These are phyloP conservation scores for Fraxinus pennsylvanica DNA, from an alignment of 257 asterid species.

Conservation along the genomic window DNA sequence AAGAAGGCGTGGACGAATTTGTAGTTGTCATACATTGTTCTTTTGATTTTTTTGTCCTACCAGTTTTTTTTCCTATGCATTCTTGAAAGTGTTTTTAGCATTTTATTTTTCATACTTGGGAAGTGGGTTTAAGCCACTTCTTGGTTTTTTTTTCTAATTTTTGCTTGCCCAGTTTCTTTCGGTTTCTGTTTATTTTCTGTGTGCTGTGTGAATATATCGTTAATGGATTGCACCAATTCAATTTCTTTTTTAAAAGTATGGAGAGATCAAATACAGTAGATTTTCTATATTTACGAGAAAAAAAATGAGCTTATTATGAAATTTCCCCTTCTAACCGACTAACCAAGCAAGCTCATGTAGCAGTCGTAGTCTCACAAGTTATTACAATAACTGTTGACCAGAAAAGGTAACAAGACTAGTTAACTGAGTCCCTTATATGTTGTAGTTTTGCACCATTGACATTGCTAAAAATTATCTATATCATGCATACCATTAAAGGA, in stretches of 20 bases:
- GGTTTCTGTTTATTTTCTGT: background rate
- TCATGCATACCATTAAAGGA: constrained; percentile 66
- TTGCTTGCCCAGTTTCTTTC: background rate
- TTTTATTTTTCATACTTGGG: too few relatives aligned
- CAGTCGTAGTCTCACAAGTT: too few relatives aligned
- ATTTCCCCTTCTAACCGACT: background rate
- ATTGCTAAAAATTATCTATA: constrained; percentile 18
- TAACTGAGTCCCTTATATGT: background rate
- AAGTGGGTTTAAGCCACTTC: too few relatives aligned
- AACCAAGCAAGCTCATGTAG: background rate
- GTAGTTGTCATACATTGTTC: too few relatives aligned
- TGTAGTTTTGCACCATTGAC: constrained; percentile 31
- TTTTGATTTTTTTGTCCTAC: too few relatives aligned
- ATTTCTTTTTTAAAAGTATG: background rate
- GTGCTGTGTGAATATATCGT: background rate
- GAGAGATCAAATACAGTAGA: background rate
- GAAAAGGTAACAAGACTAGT: too few relatives aligned
- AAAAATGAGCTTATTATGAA: background rate
- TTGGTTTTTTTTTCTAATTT: background rate
- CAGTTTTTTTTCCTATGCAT: too few relatives aligned
- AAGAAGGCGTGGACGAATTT: too few relatives aligned
- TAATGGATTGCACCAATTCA: background rate
- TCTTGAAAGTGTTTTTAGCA: too few relatives aligned
- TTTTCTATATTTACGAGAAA: too few relatives aligned
- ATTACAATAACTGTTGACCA: too few relatives aligned